A percentile compares a stretch with the other conserved stretches of the same genome.
phyloP scores from a whole-genome alignment of 169 alveolate genomes.

The Plasmodium fragile region DNA sequence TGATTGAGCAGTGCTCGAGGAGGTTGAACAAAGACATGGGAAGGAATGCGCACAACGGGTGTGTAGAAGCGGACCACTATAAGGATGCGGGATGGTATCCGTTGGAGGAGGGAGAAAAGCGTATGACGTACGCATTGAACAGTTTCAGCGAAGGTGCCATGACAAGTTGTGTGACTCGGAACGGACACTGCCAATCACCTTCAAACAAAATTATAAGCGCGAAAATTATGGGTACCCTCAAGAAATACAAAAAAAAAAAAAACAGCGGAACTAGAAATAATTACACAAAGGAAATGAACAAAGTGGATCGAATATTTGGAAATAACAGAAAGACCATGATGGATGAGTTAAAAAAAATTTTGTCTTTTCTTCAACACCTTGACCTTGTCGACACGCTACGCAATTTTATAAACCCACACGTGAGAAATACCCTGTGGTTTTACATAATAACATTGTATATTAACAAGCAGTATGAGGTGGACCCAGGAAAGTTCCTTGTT shows the following conservation, averaged over 20 bases:
- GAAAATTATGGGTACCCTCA: conserved; percentile 10
- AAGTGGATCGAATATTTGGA: conserved; percentile 70
- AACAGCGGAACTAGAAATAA: conserved; percentile 55
- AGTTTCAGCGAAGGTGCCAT: background rate
- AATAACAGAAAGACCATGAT: background rate
- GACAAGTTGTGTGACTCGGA: background rate
- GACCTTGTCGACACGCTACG: conserved; percentile 18
- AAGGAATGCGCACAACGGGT: background rate
- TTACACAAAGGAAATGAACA: conserved; percentile 45
- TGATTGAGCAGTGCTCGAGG: conserved; percentile 21
- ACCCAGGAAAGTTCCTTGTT: background rate
- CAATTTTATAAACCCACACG: conserved; percentile 43
- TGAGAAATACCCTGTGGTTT: conserved; percentile 58
- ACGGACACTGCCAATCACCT: background rate
- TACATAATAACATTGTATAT: conserved; percentile 34
- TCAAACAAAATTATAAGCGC: conserved; percentile 25
- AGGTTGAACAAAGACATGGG: background rate
- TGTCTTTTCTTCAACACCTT: conserved; percentile 11
- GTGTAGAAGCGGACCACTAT: background rate
- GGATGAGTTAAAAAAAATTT: conserved; percentile 1
- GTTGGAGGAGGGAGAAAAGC: background rate
- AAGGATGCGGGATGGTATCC: background rate
- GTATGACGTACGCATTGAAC: background rate
- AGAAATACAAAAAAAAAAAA: conserved; percentile 43
- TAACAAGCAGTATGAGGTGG: conserved; percentile 18